These are phyloP conservation scores for Plasmodium adleri DNA, from an alignment of 169 alveolate genomes.

Conservation along the genomic window DNA sequence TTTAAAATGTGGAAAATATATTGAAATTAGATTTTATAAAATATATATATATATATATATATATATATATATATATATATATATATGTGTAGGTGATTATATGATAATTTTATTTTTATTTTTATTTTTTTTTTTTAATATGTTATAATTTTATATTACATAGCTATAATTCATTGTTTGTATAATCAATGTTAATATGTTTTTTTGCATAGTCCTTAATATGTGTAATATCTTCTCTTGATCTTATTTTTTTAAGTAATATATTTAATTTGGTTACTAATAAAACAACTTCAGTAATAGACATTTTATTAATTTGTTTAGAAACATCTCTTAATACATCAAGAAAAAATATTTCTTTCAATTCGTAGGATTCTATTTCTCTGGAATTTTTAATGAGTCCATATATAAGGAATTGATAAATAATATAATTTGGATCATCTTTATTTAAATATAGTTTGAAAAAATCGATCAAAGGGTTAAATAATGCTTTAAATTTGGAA, in stretches of 20 bases:
- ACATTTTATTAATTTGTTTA: slow-evolving; percentile 10
- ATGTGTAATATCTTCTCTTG: slow-evolving; percentile 53
- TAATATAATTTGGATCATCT: slow-evolving; percentile 38
- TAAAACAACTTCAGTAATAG: slow-evolving; percentile 23
- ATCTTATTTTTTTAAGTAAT: slow-evolving; percentile 52
- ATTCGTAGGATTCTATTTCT: slow-evolving; percentile 41
- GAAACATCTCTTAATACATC: slow-evolving; percentile 58
- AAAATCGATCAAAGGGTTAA: slow-evolving; percentile 50
- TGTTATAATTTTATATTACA: too few relatives aligned
- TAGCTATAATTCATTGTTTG: slow-evolving; percentile 26
- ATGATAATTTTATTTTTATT: too few relatives aligned
- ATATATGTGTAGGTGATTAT: too few relatives aligned
- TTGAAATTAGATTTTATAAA: too few relatives aligned
- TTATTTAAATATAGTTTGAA: slow-evolving; percentile 44
- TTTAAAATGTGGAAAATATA: too few relatives aligned
- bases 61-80: too few relatives aligned
- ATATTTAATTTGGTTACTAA: slow-evolving; percentile 48
- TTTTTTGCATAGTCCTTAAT: slow-evolving; percentile 24
- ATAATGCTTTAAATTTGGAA: slow-evolving; percentile 37
- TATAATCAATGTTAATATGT: slow-evolving; percentile 23
- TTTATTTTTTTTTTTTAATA: too few relatives aligned
- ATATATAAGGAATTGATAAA: slow-evolving; percentile 29
- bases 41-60: too few relatives aligned
- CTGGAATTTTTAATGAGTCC: slow-evolving; percentile 37
- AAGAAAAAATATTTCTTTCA: slow-evolving; percentile 46